Conservation (phyloP, 495 filamentous ascomycete species). For the Penicillium crystallinum region DNA sequence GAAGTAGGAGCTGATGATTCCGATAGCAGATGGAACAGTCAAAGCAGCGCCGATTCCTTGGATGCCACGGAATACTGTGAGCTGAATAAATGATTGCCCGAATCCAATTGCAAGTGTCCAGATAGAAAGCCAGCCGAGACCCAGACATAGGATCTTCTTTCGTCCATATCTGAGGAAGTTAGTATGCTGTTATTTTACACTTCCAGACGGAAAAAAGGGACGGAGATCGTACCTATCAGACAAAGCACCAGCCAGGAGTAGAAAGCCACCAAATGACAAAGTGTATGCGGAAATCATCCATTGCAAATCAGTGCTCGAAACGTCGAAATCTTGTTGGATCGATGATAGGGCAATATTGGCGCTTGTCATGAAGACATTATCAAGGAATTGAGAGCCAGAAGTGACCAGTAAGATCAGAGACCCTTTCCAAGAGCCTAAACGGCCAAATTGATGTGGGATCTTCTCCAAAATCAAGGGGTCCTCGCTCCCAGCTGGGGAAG, state of each 20-base stretch:
- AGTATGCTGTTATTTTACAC: not conserved
- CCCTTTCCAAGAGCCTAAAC: conserved; percentile 30
- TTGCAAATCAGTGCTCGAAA: conserved; percentile 30
- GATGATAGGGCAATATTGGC: conserved; percentile 34
- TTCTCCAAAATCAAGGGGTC: conserved; percentile 19
- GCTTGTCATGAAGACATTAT: conserved; percentile 39
- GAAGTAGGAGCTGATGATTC: conserved; percentile 38
- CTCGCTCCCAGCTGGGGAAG: conserved; percentile 18
- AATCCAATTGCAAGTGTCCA: conserved; percentile 37
- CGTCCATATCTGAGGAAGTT: conserved; percentile 25
- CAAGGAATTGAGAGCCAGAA: conserved; percentile 35
- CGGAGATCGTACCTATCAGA: conserved; percentile 28
- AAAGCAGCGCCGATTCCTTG: conserved; percentile 35
- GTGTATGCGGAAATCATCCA: conserved; percentile 41
- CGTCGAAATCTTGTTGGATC: conserved; percentile 32
- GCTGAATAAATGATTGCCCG: conserved; percentile 31
- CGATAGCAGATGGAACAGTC: conserved; percentile 35
- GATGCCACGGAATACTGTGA: conserved; percentile 32
- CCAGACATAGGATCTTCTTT: conserved; percentile 31
- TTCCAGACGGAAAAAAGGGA: not conserved
- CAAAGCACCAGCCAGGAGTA: conserved; percentile 29
- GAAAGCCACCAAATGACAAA: conserved; percentile 33
- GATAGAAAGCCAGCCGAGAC: conserved; percentile 29
- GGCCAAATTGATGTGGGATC: conserved; percentile 24
- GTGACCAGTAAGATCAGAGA: conserved; percentile 32